These are phyloP conservation scores for Saturnispora diversa DNA, from an alignment of 805 yeast genomes.

Conservation along the genomic window DNA sequence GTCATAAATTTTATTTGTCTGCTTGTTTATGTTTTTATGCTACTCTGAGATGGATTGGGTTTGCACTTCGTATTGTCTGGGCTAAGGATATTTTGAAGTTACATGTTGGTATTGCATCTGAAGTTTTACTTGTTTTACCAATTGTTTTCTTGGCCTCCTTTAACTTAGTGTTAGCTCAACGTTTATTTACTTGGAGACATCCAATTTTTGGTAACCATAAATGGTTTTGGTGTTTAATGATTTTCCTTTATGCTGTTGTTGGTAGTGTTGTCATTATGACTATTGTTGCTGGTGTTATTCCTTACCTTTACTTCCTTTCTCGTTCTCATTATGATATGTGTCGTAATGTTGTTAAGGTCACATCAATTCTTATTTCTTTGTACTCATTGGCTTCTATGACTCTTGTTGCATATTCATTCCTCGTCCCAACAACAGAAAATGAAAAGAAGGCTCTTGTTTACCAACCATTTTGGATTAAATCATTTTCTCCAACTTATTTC, in stretches of 20 bases:
- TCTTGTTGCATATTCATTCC: conserved; percentile 44
- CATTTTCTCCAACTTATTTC: conserved; percentile 51
- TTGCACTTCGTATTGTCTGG: conserved; percentile 52
- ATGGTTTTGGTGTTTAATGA: conserved; percentile 44
- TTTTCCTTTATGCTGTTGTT: conserved; percentile 44
- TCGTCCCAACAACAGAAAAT: conserved; percentile 45
- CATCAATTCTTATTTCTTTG: conserved; percentile 37
- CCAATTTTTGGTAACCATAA: conserved; percentile 56
- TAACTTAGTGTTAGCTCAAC: conserved; percentile 59
- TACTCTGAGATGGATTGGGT: conserved; percentile 49
- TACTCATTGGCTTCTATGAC: conserved; percentile 48
- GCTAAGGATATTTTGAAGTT: conserved; percentile 40
- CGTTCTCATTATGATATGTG: conserved; percentile 40
- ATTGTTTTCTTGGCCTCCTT: conserved; percentile 50
- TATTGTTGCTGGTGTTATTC: conserved; percentile 52
- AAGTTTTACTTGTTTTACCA: conserved; percentile 49
- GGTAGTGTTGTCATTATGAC: conserved; percentile 58
- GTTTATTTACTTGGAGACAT: conserved; percentile 71
- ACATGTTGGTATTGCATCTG: conserved; percentile 46
- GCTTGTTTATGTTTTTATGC: conserved; percentile 49
- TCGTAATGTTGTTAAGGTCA: conserved; percentile 45
- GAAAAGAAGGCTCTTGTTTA: conserved; percentile 45
- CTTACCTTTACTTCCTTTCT: conserved; percentile 49
- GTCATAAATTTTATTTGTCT: conserved; percentile 53
- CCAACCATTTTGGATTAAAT: conserved; percentile 75